A percentile compares a stretch with the other conserved stretches of the same genome.
Evolutionary conservation across 768 basidiomycete genomes (phyloP).

Genomic region (Boletus patriciae): DNA sequence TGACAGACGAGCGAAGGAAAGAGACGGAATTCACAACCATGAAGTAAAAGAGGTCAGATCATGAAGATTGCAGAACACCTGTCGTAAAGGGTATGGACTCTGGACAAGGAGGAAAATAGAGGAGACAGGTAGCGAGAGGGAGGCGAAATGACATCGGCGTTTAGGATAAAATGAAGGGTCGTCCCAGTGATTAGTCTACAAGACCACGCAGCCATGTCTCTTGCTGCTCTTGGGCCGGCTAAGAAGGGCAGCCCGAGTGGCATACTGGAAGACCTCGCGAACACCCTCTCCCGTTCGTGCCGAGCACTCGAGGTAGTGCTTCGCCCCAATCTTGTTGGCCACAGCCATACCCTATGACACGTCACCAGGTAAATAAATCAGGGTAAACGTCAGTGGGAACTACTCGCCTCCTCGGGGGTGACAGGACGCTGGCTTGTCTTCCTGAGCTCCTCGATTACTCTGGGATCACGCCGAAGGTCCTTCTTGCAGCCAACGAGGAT

Average conservation of each 20-base stretch:
- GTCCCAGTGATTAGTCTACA: slow-evolving; percentile 38
- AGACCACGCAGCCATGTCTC: slow-evolving; percentile 45
- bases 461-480: slow-evolving; percentile 90
- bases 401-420: slow-evolving; percentile 81
- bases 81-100: slow-evolving; percentile 40
- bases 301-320: slow-evolving; percentile 96
- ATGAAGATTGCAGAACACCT: slow-evolving; percentile 39
- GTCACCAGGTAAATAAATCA: neutral
- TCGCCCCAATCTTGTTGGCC: slow-evolving; percentile 94
- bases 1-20: neutral
- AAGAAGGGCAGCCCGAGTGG: slow-evolving; percentile 89
- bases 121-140: slow-evolving; percentile 16
- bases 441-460: slow-evolving; percentile 91
- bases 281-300: slow-evolving; percentile 97
- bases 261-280: slow-evolving; percentile 97
- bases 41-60: slow-evolving; percentile 34
- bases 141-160: slow-evolving; percentile 22
- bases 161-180: slow-evolving; percentile 19
- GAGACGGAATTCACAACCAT: slow-evolving; percentile 14
- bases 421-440: slow-evolving; percentile 95
- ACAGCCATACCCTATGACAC: slow-evolving; percentile 81
- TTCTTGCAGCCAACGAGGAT: slow-evolving; percentile 99
- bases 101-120: slow-evolving; percentile 20
- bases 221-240: slow-evolving; percentile 47
- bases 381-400: neutral